Conservation (phyloP, 495 filamentous ascomycete species). For the Bacidia gigantensis region DNA sequence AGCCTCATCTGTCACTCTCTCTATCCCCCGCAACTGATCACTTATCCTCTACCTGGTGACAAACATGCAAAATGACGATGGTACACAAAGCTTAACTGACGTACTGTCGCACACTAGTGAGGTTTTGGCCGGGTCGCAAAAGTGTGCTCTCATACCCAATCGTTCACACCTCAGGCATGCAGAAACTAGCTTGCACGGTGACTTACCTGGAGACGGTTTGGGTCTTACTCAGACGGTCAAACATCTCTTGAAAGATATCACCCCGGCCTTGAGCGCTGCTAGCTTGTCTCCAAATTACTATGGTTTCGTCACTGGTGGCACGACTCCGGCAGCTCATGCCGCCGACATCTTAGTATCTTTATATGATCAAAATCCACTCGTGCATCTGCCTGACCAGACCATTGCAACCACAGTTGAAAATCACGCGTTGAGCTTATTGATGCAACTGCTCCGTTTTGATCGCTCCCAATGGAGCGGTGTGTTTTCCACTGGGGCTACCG, state of each 20-base stretch:
- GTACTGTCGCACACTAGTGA: slow-evolving; percentile 3
- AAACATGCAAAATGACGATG: slow-evolving; percentile 7
- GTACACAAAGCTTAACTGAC: background rate
- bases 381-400: slow-evolving; percentile 66
- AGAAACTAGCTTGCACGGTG: background rate
- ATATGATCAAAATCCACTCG: slow-evolving; percentile 73
- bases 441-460: slow-evolving; percentile 51
- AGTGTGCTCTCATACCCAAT: no score
- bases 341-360: slow-evolving; percentile 69
- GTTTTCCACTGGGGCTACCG: slow-evolving; percentile 85
- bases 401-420: slow-evolving; percentile 64
- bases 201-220: background rate
- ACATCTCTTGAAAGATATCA: no score
- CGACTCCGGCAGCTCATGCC: slow-evolving; percentile 66
- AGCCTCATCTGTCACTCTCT: no score
- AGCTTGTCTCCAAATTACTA: slow-evolving; percentile 59
- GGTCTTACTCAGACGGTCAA: no score
- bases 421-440: slow-evolving; percentile 51
- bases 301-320: slow-evolving; percentile 77
- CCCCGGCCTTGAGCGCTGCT: slow-evolving; percentile 45
- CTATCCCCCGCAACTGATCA: no score
- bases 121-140: background rate
- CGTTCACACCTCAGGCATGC: background rate
- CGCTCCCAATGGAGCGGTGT: slow-evolving; percentile 39
- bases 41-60: no score